Evolutionary conservation across 2,329 filamentous ascomycete genomes (phyloP).

Genomic region (Calonectria pseudoturangicola): DNA sequence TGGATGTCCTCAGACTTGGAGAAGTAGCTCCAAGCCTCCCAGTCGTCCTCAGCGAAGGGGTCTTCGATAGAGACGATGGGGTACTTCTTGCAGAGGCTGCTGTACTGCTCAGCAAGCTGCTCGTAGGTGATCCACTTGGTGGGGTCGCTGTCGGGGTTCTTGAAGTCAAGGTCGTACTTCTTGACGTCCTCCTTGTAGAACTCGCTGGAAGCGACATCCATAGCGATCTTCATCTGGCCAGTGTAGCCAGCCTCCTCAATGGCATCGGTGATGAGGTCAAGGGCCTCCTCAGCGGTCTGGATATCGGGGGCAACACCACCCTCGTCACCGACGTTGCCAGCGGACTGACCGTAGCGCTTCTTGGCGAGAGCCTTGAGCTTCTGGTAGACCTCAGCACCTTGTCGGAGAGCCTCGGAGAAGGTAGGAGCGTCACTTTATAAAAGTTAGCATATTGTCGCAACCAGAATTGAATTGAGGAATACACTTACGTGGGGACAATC

Average conservation of each 20-base stretch:
- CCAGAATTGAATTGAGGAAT: too few species aligned
- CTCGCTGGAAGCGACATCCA: constrained; percentile 99
- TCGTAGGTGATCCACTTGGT: constrained; percentile 99
- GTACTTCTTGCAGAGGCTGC: constrained; percentile 92
- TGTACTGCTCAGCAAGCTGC: constrained; percentile 94
- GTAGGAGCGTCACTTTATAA: constrained; percentile 82
- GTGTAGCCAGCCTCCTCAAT: constrained; percentile 98
- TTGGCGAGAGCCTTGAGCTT: constrained; percentile 97
- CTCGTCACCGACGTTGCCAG: constrained; percentile 99
- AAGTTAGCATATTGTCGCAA: constrained; percentile 34
- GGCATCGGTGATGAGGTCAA: constrained; percentile 94
- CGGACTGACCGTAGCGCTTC: constrained; percentile 99
- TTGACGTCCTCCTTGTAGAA: constrained; percentile 99
- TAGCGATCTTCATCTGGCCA: constrained; percentile 97
- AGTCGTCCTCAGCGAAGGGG: constrained; percentile 99
- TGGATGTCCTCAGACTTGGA: constrained; percentile 99
- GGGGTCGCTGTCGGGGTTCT: constrained; percentile 98
- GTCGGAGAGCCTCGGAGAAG: constrained; percentile 96
- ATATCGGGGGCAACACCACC: constrained; percentile 99
- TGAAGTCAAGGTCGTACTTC: constrained; percentile 99
- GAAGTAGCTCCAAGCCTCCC: constrained; percentile 99
- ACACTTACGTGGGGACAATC: constrained; percentile 86
- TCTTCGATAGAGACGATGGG: constrained; percentile 99
- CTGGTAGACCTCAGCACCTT: constrained; percentile 98
- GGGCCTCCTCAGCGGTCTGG: constrained; percentile 95